Evolutionary conservation across 176 grass and related monocot genomes (phyloP).

Genomic region (Bromus sterilis): DNA sequence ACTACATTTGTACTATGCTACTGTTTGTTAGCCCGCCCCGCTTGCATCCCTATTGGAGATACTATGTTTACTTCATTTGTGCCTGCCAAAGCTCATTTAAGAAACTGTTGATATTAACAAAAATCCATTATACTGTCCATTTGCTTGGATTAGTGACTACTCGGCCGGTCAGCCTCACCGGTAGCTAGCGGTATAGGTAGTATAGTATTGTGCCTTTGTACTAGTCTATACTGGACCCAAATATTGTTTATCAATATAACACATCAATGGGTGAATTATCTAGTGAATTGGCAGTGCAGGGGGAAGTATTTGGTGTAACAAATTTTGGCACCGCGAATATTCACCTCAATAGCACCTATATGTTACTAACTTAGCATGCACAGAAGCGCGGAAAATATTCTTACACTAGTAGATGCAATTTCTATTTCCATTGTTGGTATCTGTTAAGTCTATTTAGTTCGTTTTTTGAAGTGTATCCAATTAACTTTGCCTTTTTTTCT

Average conservation of each 20-base stretch:
- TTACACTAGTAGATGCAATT: neutral
- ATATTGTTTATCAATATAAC: neutral
- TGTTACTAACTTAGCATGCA: neutral
- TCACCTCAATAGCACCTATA: neutral
- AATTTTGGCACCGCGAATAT: neutral
- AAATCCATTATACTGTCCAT: neutral
- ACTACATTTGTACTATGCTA: too few species aligned
- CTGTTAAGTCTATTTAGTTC: slow-evolving; percentile 1
- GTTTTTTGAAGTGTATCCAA: neutral
- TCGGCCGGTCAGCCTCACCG: neutral
- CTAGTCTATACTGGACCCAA: neutral
- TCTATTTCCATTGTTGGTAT: neutral
- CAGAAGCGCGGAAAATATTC: neutral
- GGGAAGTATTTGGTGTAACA: neutral
- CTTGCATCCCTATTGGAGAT: too few species aligned
- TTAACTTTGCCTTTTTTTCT: neutral
- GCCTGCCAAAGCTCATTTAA: neutral
- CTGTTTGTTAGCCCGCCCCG: too few species aligned
- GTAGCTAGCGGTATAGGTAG: neutral
- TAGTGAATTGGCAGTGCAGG: neutral
- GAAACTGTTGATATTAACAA: neutral
- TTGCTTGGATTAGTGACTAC: neutral
- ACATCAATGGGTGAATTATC: neutral
- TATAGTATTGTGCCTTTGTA: neutral
- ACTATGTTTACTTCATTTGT: neutral